Percentiles rank a stretch among this genome's conserved stretches.
phyloP scores from a whole-genome alignment of 2,329 filamentous ascomycete species.

The Xylaria sp. region DNA sequence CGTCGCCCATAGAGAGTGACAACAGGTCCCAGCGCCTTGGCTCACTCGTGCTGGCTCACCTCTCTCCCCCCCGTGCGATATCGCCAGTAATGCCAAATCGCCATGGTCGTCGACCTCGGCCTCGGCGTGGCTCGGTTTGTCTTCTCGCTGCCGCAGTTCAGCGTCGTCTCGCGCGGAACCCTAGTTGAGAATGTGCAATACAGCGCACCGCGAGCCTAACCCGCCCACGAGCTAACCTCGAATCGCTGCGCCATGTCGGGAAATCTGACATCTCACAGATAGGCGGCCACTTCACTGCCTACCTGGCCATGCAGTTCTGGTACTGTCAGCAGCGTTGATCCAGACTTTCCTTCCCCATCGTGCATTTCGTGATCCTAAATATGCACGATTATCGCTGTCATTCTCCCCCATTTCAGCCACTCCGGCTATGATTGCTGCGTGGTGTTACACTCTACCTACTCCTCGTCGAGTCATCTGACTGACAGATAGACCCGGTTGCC shows the following conservation, averaged over 20 bases:
- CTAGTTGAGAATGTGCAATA: conserved; percentile 1
- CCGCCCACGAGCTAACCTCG: neutral
- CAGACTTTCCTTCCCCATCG: conserved; percentile 15
- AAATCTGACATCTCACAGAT: conserved; percentile 28
- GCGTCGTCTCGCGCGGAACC: neutral
- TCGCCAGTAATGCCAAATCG: neutral
- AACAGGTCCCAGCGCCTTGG: conserved; percentile 23
- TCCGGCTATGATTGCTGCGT: neutral
- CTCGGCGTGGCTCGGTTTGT: neutral
- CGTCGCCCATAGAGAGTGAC: neutral
- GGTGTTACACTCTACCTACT: neutral
- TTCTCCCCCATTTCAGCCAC: conserved; percentile 1
- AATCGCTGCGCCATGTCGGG: conserved; percentile 10
- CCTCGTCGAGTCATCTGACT: conserved; percentile 13
- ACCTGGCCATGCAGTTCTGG: conserved; percentile 11
- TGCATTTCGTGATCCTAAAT: conserved; percentile 2
- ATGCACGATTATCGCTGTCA: conserved; percentile 15
- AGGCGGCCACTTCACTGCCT: conserved; percentile 1
- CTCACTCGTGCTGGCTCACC: conserved; percentile 14
- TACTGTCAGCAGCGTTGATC: conserved; percentile 18
- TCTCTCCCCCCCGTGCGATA: conserved; percentile 3
- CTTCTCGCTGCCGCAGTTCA: neutral
- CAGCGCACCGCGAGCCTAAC: neutral
- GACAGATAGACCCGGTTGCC: neutral
- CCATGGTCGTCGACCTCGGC: neutral